Percentiles rank a stretch among this genome's conserved stretches.
phyloP scores from a whole-genome alignment of 768 basidiomycete species.

The Podaxis sp. region DNA sequence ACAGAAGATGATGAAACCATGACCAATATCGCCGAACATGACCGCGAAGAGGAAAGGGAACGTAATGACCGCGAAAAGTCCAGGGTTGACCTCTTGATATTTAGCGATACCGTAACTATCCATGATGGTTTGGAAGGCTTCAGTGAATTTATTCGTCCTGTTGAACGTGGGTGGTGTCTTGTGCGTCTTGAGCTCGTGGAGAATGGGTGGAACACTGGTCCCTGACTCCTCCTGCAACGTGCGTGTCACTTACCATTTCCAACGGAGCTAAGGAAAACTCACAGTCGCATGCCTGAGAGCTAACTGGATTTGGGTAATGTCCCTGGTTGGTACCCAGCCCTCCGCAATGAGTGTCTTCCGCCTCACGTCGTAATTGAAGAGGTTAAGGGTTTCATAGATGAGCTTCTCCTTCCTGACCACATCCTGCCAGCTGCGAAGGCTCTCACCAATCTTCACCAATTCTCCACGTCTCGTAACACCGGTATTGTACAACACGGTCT shows the following conservation, averaged over 20 bases:
- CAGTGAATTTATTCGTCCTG: slow-evolving; percentile 93
- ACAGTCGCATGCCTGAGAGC: slow-evolving; percentile 86
- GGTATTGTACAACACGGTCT: slow-evolving; percentile 88
- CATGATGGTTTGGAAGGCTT: slow-evolving; percentile 97
- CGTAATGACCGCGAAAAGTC: slow-evolving; percentile 85
- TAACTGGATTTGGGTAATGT: slow-evolving; percentile 81
- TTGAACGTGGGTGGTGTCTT: slow-evolving; percentile 96
- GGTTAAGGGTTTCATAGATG: slow-evolving; percentile 93
- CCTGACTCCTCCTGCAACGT: slow-evolving; percentile 78
- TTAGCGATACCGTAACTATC: slow-evolving; percentile 94
- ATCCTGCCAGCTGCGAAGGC: slow-evolving; percentile 86
- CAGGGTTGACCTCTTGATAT: slow-evolving; percentile 97
- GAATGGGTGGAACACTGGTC: slow-evolving; percentile 86
- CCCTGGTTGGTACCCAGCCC: slow-evolving; percentile 95
- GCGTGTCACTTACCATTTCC: slow-evolving; percentile 17
- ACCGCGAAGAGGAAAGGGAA: slow-evolving; percentile 99
- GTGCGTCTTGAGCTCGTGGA: slow-evolving; percentile 85
- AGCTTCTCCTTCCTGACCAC: slow-evolving; percentile 94
- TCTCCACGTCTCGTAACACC: slow-evolving; percentile 78
- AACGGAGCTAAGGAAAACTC: slow-evolving; percentile 28
- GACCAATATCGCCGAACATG: slow-evolving; percentile 99
- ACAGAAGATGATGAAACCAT: slow-evolving; percentile 79
- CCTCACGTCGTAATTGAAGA: slow-evolving; percentile 92
- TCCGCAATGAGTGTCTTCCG: slow-evolving; percentile 95
- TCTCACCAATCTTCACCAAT: slow-evolving; percentile 82